These are phyloP conservation scores for Solanum boliviense DNA, from an alignment of 257 asterid genomes.

Conservation along the genomic window DNA sequence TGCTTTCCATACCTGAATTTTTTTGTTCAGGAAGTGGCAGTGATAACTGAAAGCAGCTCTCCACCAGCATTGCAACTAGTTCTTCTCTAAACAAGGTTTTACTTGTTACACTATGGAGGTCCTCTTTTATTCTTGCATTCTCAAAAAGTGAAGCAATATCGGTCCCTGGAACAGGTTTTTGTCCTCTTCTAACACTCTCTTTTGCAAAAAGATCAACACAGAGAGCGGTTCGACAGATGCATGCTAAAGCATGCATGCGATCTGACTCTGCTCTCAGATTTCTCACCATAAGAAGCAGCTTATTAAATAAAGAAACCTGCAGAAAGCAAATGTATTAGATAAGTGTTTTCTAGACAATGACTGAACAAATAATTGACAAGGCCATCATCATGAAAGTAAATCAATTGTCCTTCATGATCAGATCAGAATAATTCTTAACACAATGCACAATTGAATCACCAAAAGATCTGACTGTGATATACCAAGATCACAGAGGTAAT, in stretches of 20 bases:
- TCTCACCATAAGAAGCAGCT: slow-evolving; percentile 86
- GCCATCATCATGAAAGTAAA: neutral
- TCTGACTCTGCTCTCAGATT: slow-evolving; percentile 93
- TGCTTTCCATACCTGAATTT: slow-evolving; percentile 73
- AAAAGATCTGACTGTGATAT: neutral
- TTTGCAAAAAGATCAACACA: slow-evolving; percentile 89
- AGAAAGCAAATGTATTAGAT: neutral
- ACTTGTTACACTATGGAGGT: slow-evolving; percentile 66
- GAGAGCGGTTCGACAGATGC: slow-evolving; percentile 89
- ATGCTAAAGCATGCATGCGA: slow-evolving; percentile 90
- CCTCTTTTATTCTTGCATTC: slow-evolving; percentile 62
- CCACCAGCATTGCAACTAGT: slow-evolving; percentile 81
- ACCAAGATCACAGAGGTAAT: neutral
- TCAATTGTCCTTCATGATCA: neutral
- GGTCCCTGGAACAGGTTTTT: slow-evolving; percentile 81
- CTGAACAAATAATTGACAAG: neutral
- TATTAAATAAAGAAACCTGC: slow-evolving; percentile 79
- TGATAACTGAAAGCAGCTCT: slow-evolving; percentile 90
- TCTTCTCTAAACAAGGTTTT: slow-evolving; percentile 88
- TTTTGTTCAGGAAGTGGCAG: slow-evolving; percentile 80
- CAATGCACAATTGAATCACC: neutral
- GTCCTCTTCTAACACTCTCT: slow-evolving; percentile 83
- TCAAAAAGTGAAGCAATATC: slow-evolving; percentile 81
- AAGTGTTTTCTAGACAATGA: neutral
- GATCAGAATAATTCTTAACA: neutral